A percentile compares a stretch with the other conserved stretches of the same genome.
phyloP scores from a whole-genome alignment of 2,329 filamentous ascomycete genomes.

The Xylariaceae sp. region DNA sequence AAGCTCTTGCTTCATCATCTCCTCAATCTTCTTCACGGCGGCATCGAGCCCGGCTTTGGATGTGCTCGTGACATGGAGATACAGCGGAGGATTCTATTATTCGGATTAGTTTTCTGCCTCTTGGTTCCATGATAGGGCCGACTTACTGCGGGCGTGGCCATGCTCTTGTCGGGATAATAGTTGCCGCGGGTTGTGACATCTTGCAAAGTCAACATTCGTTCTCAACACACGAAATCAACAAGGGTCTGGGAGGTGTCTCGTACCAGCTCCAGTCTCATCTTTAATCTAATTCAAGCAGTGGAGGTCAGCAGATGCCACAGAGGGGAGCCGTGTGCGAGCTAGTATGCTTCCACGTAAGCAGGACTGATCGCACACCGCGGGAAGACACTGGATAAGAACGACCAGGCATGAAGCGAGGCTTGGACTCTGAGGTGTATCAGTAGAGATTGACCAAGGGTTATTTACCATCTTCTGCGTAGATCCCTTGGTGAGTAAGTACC shows the following conservation, averaged over 20 bases:
- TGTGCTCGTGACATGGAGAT: constrained; percentile 91
- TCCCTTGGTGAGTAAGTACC: constrained; percentile 94
- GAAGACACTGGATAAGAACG: constrained; percentile 26
- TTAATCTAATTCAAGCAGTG: constrained; percentile 92
- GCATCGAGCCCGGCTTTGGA: constrained; percentile 85
- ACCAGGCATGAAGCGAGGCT: constrained; percentile 24
- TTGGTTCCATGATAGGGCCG: background rate
- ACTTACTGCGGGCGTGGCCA: constrained; percentile 87
- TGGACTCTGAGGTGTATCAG: constrained; percentile 52
- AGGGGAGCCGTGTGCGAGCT: constrained; percentile 55
- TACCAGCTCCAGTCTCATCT: constrained; percentile 99
- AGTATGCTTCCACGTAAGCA: constrained; percentile 63
- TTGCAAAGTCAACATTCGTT: constrained; percentile 59
- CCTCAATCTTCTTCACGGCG: constrained; percentile 81
- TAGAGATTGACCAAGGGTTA: constrained; percentile 59
- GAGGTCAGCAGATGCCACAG: constrained; percentile 93
- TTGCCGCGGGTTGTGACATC: constrained; percentile 97
- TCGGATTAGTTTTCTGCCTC: background rate
- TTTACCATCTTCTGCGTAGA: constrained; percentile 99
- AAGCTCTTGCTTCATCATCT: constrained; percentile 92
- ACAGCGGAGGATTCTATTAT: constrained; percentile 80
- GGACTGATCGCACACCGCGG: constrained; percentile 51
- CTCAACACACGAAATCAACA: constrained; percentile 38
- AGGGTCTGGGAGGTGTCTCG: constrained; percentile 52
- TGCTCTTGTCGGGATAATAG: constrained; percentile 95